Evolutionary conservation across 768 basidiomycete genomes (phyloP), one percentile per base, ranked within the genome.

Genomic region (Thelephora aurantiotincta): DNA sequence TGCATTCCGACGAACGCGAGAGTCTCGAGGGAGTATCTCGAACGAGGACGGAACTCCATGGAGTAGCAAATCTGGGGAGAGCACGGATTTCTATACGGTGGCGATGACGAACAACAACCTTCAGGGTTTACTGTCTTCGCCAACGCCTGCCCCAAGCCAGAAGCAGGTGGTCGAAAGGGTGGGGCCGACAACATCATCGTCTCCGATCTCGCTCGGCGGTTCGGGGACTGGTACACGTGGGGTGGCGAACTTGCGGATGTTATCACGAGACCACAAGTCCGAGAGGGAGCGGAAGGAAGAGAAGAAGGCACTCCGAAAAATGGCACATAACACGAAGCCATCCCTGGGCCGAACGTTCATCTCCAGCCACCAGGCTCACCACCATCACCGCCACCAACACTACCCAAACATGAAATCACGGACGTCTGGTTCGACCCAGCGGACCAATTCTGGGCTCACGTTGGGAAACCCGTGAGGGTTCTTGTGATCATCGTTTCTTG

Each of bases 1-100:
- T 46, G 78, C 83, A 11, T 86, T 86, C 68, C 74, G 82, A 26
- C 74, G 80, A 42, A 78, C 77, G 5, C 69, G 76, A 36, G 68
- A 68, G 48, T 58, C 55, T 14, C 63, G 59, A 23, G 38, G 38
- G 2, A 22, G 16, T 14, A 41, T 41, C 4, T 53, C 46, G 11
- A 45, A 54, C 35, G 57, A 50, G 11, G 53, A 46, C 30, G 33
- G 41, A 16, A 52, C 58, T 3, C 55, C 12, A 48, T 55, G 44
- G 49, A 49, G 18, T 52, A 48, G 6, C 48, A 45, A 23, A 45
- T 57, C 14, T 54, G 58, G 18, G 51, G 51, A 5, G 49, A 52
- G 64, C 7, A 69, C 67, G 62, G 62, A 57, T 11, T 68, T 69
- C 6, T 68, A 69, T 44, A 59, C 60, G 14, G 54, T 57, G 51